Evolutionary conservation across 345 rosid species (phyloP), one percentile per base, ranked within the genome.

Genomic region (Zanthoxylum bungeanum): DNA sequence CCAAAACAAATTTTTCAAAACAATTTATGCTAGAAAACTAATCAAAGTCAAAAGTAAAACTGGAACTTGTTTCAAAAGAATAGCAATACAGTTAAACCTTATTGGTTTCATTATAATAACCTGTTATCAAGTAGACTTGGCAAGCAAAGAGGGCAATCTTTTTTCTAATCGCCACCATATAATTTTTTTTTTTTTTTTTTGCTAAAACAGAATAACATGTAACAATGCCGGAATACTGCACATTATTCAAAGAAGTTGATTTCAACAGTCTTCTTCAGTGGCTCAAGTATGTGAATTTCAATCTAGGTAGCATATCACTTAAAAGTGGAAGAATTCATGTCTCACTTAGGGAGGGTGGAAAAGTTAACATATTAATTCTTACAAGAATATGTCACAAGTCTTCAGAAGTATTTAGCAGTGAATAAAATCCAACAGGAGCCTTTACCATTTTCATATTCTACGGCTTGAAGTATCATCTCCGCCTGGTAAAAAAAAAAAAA

Each of bases 381-480:
- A n/a, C 9, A 50, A 64, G 28, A 49, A 51, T 67, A 51, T 14
- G 57, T 8, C 12, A 33, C 1, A 40, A 69, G 25, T 17, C 25
- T 46, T 12, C 36, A 69, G 31, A 34, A 56, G 68, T 52, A 64
- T 33, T 31, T 47, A 22, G 53, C 7, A 9, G 53, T 28, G 16
- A 69, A 27, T 40, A 55, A 52, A 37, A 39, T 3, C 0, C 10
- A 56, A 44, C 42, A 75, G 50, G 17, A 58, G 19, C 17, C 84
- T 77, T n/a, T 73, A 92, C 98, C 98, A 25, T 80, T 89, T 83
- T 94, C 97, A 59, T 94, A 94, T 77, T 94, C 98, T 71, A 92
- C 78, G 50, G 97, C 98, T 85, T 94, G 98, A 77, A 94, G 93
- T 84, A 94, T 92, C 98, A 94, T 85, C 87, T 94, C 98, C 72